Conservation (phyloP, 2,329 filamentous ascomycete genomes). For the Colletotrichum filicis region DNA sequence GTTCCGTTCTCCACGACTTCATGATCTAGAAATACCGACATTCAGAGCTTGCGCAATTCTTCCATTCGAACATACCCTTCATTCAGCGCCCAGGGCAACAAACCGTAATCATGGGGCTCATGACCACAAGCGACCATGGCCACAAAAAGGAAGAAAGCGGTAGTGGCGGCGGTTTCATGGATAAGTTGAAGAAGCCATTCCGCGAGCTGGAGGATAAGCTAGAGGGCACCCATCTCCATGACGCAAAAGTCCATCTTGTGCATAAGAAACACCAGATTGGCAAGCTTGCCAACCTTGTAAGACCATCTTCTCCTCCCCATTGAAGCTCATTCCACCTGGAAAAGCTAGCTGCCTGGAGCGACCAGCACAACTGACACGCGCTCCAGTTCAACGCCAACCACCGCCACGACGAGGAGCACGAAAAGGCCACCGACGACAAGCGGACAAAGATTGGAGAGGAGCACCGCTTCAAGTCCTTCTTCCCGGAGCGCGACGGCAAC, state of each 20-base stretch:
- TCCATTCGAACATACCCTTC: background rate
- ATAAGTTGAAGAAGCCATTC: slow-evolving; percentile 62
- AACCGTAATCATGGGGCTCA: slow-evolving; percentile 20
- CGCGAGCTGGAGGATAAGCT: slow-evolving; percentile 63
- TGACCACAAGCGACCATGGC: slow-evolving; percentile 20
- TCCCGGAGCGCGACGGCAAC: slow-evolving; percentile 87
- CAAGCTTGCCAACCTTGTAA: slow-evolving; percentile 71
- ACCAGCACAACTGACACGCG: slow-evolving; percentile 17
- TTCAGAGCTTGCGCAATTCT: background rate
- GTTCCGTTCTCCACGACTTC: background rate
- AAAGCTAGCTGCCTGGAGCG: background rate
- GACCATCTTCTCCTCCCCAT: slow-evolving; percentile 28
- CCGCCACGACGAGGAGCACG: slow-evolving; percentile 93
- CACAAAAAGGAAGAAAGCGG: slow-evolving; percentile 38
- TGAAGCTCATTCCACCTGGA: background rate
- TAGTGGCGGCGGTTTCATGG: slow-evolving; percentile 48
- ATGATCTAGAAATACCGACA: slow-evolving; percentile 14
- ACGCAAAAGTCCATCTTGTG: slow-evolving; percentile 66
- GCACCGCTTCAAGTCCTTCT: slow-evolving; percentile 90
- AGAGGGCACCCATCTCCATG: slow-evolving; percentile 63
- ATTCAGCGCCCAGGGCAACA: background rate
- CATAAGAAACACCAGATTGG: slow-evolving; percentile 75
- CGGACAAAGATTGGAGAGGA: slow-evolving; percentile 76
- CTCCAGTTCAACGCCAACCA: slow-evolving; percentile 83
- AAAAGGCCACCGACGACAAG: slow-evolving; percentile 85